Conservation (phyloP, 2,329 filamentous ascomycete species). For the Beauveria brongniartii region DNA sequence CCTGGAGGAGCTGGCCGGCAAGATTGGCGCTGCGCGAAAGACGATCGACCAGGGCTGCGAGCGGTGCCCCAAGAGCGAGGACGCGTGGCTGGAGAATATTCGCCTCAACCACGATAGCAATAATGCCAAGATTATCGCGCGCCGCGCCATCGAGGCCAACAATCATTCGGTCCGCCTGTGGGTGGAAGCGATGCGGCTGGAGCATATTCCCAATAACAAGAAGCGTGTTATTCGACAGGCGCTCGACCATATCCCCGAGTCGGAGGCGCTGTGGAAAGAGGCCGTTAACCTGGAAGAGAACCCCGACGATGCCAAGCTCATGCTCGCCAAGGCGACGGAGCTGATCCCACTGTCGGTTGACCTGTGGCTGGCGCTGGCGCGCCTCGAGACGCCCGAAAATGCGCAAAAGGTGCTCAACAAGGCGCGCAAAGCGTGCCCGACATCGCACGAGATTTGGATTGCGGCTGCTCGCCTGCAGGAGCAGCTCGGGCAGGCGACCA, state of each 20-base stretch:
- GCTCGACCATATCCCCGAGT: constrained; percentile 86
- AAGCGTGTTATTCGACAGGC: constrained; percentile 90
- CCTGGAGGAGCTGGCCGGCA: constrained; percentile 86
- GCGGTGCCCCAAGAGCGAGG: constrained; percentile 87
- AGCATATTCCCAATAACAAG: constrained; percentile 73
- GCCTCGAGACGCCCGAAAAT: constrained; percentile 81
- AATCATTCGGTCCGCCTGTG: constrained; percentile 81
- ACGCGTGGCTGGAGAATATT: constrained; percentile 94
- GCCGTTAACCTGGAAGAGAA: constrained; percentile 93
- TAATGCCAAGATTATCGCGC: constrained; percentile 93
- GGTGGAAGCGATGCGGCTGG: constrained; percentile 92
- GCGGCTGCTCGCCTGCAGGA: constrained; percentile 87
- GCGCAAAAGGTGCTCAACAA: constrained; percentile 93
- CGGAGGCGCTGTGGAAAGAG: constrained; percentile 96
- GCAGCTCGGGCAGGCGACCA: constrained; percentile 68
- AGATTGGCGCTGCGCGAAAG: constrained; percentile 80
- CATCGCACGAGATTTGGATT: constrained; percentile 94
- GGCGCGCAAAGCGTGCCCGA: constrained; percentile 87
- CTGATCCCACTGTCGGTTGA: constrained; percentile 91
- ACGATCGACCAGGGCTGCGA: constrained; percentile 84
- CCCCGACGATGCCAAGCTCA: constrained; percentile 73
- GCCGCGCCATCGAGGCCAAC: constrained; percentile 87
- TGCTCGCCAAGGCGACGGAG: constrained; percentile 91
- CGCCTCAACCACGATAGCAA: constrained; percentile 75
- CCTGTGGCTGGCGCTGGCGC: constrained; percentile 87